These are phyloP conservation scores for Cercophora sp. DNA, from an alignment of 495 filamentous ascomycete species.

Conservation along the genomic window DNA sequence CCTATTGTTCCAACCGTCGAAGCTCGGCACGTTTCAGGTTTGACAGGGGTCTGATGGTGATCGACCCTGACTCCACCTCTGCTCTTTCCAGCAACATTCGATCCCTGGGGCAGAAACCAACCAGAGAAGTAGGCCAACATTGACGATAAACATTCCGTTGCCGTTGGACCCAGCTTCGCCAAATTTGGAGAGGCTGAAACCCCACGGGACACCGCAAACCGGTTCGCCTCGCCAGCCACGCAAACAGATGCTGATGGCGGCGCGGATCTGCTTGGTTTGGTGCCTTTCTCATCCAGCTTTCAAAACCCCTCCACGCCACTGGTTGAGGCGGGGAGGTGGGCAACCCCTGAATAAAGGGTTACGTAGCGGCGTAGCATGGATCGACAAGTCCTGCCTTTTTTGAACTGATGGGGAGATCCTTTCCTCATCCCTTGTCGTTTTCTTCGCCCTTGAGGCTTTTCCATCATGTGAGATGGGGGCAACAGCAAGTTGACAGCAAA, in stretches of 20 bases:
- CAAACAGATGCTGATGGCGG: too few relatives aligned
- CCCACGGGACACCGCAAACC: too few relatives aligned
- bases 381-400: conserved; percentile 8
- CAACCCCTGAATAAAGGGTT: conserved; percentile 6
- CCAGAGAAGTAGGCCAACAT: too few relatives aligned
- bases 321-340: conserved; percentile 2
- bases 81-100: not conserved
- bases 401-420: not conserved
- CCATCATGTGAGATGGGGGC: not conserved
- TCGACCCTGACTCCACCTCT: conserved; percentile 7
- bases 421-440: too few relatives aligned
- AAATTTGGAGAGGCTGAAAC: too few relatives aligned
- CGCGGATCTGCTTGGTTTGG: not conserved
- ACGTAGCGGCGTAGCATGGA: not conserved
- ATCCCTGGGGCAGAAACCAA: too few relatives aligned
- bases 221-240: too few relatives aligned
- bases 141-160: too few relatives aligned
- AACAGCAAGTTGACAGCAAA: too few relatives aligned
- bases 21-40: conserved; percentile 16
- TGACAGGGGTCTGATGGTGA: conserved; percentile 16
- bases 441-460: not conserved
- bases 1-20: not conserved
- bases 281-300: not conserved
- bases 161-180: too few relatives aligned
- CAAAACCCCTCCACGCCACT: not conserved